Conservation (phyloP, 169 alveolate genomes). For the Eimeria brunetti region DNA sequence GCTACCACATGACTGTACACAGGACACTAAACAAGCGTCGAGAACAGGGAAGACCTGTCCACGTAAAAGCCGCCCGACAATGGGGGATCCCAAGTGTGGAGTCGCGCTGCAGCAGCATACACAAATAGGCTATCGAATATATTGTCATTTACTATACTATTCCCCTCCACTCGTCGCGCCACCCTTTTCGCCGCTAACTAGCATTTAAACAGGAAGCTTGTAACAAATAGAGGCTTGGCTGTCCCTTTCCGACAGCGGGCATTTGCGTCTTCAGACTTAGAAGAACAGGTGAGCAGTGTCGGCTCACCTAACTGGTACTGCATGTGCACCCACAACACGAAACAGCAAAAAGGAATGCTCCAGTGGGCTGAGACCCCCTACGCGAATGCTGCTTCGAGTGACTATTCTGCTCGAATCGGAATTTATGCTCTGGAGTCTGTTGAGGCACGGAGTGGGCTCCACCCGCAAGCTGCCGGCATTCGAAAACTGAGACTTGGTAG, state of each 20-base stretch:
- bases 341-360: constrained; percentile 59
- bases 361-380: constrained; percentile 39
- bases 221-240: background rate
- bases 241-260: background rate
- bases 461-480: constrained; percentile 5
- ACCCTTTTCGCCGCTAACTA: background rate
- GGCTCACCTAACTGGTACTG: constrained; percentile 48
- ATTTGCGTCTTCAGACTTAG: background rate
- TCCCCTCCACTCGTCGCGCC: too few species aligned
- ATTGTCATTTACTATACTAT: too few species aligned
- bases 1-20: constrained; percentile 31
- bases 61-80: constrained; percentile 53
- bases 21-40: constrained; percentile 50
- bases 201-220: background rate
- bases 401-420: constrained; percentile 28
- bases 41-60: constrained; percentile 65
- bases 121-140: background rate
- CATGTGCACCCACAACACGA: constrained; percentile 36
- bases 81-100: constrained; percentile 58
- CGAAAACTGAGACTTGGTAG: background rate
- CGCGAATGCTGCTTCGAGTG: constrained; percentile 7
- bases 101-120: constrained; percentile 60
- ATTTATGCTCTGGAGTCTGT: background rate
- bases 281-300: background rate
- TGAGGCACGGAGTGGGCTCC: background rate